Conservation (phyloP, 306 rosid genomes). For the Ammopiptanthus mongolicus region DNA sequence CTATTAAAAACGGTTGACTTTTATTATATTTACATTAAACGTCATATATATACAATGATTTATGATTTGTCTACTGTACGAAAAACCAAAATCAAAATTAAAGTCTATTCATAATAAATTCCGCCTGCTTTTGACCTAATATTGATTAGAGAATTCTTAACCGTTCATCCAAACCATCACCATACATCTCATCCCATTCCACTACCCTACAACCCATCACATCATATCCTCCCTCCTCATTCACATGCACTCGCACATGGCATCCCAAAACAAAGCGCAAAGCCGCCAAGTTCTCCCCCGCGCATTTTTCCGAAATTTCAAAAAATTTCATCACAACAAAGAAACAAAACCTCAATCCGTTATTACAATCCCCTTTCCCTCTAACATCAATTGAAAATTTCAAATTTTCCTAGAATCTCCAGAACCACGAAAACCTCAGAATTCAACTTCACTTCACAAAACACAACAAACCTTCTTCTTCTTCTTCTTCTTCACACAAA, state of each 20-base stretch:
- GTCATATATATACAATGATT: too few species aligned
- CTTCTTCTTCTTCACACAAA: too few species aligned
- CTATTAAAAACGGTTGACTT: too few species aligned
- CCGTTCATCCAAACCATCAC: background rate
- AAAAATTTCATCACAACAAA: conserved; percentile 7
- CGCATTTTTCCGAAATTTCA: conserved; percentile 19
- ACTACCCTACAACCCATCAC: background rate
- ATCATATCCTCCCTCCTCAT: background rate
- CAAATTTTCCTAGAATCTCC: too few species aligned
- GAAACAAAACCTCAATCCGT: background rate
- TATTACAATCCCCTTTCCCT: background rate
- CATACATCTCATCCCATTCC: background rate
- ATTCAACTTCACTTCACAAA: background rate
- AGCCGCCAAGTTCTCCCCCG: too few species aligned
- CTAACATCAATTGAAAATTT: too few species aligned
- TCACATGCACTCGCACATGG: background rate
- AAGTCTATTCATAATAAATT: too few species aligned
- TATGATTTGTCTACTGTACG: too few species aligned
- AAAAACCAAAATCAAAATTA: too few species aligned
- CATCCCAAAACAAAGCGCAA: conserved; percentile 35
- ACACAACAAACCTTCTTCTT: background rate
- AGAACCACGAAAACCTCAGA: too few species aligned
- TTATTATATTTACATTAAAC: too few species aligned
- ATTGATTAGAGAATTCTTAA: background rate
- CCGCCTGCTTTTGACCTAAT: background rate